Percentiles rank a stretch among this genome's conserved stretches.
These are phyloP conservation scores for Fusarium mundagurra DNA, from an alignment of 2,329 filamentous ascomycete genomes.

Conservation along the genomic window DNA sequence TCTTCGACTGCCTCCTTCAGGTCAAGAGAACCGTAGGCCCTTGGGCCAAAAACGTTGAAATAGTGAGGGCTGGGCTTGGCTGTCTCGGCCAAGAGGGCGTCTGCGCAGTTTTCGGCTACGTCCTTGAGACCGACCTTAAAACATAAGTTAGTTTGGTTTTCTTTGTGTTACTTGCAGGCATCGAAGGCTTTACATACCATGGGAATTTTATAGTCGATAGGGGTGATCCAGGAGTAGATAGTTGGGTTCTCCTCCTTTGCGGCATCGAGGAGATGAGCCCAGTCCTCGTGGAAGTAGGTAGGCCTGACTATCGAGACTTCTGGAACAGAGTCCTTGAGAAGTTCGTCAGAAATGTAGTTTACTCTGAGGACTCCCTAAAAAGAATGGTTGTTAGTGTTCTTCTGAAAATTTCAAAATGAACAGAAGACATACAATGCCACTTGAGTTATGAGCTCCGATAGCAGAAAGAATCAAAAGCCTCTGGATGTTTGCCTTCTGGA, in stretches of 20 bases:
- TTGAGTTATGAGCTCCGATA: constrained; percentile 44
- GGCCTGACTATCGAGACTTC: constrained; percentile 36
- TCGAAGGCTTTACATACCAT: constrained; percentile 35
- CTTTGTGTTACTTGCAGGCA: rapidly evolving
- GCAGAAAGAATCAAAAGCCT: constrained; percentile 44
- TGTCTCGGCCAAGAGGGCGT: constrained; percentile 28
- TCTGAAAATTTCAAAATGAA: rapidly evolving
- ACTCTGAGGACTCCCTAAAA: constrained; percentile 41
- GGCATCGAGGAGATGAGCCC: constrained; percentile 30
- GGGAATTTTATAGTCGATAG: constrained; percentile 45
- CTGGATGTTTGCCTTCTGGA: constrained; percentile 19
- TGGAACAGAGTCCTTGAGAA: constrained; percentile 31
- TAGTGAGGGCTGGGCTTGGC: constrained; percentile 17
- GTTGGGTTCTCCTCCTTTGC: constrained; percentile 33
- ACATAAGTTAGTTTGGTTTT: neutral
- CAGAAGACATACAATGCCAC: constrained; percentile 42
- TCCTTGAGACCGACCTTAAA: constrained; percentile 45
- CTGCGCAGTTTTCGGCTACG: constrained; percentile 41
- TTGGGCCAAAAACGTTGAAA: constrained; percentile 45
- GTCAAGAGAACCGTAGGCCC: constrained; percentile 43
- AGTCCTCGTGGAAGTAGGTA: constrained; percentile 39
- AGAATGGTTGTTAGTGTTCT: neutral
- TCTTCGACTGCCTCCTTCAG: constrained; percentile 43
- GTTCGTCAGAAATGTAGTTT: constrained; percentile 36
- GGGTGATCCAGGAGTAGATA: constrained; percentile 43